Conservation (phyloP, 331 rosid genomes). For the Pyrus hybrid region DNA sequence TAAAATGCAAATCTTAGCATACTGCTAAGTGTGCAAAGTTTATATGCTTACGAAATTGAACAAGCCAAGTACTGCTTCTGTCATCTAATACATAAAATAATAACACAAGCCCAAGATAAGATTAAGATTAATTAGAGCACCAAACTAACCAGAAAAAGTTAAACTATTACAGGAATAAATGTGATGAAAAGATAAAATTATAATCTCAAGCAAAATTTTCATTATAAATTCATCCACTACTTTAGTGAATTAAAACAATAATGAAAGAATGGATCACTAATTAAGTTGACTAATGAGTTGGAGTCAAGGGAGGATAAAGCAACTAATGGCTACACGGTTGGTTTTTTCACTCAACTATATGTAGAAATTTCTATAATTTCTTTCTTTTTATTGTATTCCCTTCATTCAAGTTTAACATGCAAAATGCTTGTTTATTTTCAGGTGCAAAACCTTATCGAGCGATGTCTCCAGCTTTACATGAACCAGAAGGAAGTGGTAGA, state of each 20-base stretch:
- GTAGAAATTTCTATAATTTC: background rate
- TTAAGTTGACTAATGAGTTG: background rate
- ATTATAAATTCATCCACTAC: background rate
- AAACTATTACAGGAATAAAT: background rate
- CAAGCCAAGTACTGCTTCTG: background rate
- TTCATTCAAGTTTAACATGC: background rate
- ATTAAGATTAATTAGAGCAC: background rate
- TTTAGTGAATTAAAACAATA: background rate
- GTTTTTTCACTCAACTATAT: background rate
- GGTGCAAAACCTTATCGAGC: constrained; percentile 87
- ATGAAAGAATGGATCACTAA: background rate
- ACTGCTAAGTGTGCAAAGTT: background rate
- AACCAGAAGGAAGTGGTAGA: constrained; percentile 72
- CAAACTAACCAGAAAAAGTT: background rate
- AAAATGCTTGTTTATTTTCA: constrained; percentile 5
- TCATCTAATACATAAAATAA: background rate
- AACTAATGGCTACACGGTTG: background rate
- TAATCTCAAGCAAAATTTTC: background rate
- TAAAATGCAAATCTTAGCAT: background rate
- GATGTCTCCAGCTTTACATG: constrained; percentile 88
- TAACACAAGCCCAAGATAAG: background rate
- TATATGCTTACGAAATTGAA: too few relatives aligned
- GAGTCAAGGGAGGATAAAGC: background rate
- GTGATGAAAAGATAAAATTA: background rate
- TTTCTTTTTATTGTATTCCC: background rate